Conservation (phyloP, 1,284 basidiomycete genomes). For the Apiotrichum siamense region DNA sequence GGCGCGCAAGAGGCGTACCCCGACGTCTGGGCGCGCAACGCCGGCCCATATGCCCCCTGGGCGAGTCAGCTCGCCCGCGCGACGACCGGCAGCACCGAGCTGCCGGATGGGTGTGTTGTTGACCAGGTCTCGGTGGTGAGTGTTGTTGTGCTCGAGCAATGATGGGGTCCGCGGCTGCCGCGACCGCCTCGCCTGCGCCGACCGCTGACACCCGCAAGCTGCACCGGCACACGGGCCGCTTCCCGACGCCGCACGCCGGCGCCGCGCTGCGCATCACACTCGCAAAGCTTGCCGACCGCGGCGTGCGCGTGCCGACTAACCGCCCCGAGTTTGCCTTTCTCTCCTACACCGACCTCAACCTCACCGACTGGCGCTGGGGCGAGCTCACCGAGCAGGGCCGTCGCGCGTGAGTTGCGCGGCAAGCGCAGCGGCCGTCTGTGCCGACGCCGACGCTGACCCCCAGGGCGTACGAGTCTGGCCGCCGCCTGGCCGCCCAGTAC, state of each 20-base stretch:
- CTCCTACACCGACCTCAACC: slow-evolving; percentile 55
- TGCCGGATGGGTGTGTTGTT: slow-evolving; percentile 38
- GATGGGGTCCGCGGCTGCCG: too few species aligned
- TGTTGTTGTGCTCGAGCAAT: too few species aligned
- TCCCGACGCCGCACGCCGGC: slow-evolving; percentile 58
- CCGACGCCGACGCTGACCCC: background rate
- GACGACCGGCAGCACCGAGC: slow-evolving; percentile 5
- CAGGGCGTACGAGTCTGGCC: slow-evolving; percentile 46
- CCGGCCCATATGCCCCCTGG: slow-evolving; percentile 38
- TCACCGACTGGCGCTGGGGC: slow-evolving; percentile 52
- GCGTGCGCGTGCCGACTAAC: slow-evolving; percentile 23
- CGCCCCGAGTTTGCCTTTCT: slow-evolving; percentile 59
- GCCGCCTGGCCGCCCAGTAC: slow-evolving; percentile 23
- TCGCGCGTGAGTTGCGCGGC: slow-evolving; percentile 55
- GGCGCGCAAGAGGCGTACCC: slow-evolving; percentile 19
- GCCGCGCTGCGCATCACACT: slow-evolving; percentile 51
- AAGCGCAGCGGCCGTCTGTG: background rate
- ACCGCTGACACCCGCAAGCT: slow-evolving; percentile 53
- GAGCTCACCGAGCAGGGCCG: slow-evolving; percentile 65
- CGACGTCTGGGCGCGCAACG: slow-evolving; percentile 28
- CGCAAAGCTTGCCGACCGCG: slow-evolving; percentile 46
- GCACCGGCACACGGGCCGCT: slow-evolving; percentile 78
- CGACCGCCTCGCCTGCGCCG: too few species aligned
- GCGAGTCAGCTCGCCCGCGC: slow-evolving; percentile 20
- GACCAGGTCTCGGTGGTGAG: slow-evolving; percentile 42